These are phyloP conservation scores for Berberis vulgaris DNA, from an alignment of 164 flowering plant genomes.

Conservation along the genomic window DNA sequence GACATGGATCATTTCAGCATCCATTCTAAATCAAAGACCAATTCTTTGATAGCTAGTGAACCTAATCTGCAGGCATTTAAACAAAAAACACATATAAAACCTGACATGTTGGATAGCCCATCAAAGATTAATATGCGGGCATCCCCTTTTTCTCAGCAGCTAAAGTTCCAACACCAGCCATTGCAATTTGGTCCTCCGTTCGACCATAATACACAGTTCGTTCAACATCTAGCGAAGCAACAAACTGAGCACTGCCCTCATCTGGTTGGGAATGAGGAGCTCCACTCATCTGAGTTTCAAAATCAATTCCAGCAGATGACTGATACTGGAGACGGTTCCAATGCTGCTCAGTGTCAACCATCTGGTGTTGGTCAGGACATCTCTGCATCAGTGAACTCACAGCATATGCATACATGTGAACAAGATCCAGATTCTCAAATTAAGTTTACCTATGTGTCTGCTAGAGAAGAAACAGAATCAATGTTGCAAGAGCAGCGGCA, in stretches of 20 bases:
- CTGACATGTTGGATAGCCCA: constrained; percentile 40
- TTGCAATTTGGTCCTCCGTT: constrained; percentile 6
- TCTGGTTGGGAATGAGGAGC: too few species aligned
- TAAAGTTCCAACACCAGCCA: constrained; percentile 24
- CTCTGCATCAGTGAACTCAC: constrained; percentile 41
- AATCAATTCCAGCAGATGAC: constrained; percentile 48
- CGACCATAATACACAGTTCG: constrained; percentile 45
- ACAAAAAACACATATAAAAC: constrained; percentile 33
- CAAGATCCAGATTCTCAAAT: constrained; percentile 38
- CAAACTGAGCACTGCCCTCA: constrained; percentile 35
- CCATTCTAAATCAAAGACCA: constrained; percentile 41
- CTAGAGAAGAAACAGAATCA: constrained; percentile 43
- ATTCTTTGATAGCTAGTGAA: constrained; percentile 38
- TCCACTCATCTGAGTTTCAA: constrained; percentile 42
- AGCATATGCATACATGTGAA: constrained; percentile 48
- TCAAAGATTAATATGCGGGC: constrained; percentile 47
- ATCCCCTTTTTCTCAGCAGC: constrained; percentile 41
- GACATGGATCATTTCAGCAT: constrained; percentile 32
- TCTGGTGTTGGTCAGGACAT: constrained; percentile 29
- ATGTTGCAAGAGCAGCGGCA: constrained; percentile 44
- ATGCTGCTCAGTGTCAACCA: constrained; percentile 34
- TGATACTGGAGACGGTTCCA: constrained; percentile 28
- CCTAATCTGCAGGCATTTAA: constrained; percentile 33
- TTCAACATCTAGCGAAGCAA: too few species aligned
- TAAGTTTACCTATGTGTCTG: constrained; percentile 32